Evolutionary conservation across 306 rosid species (phyloP).

Genomic region (Begonia peltatifolia): DNA sequence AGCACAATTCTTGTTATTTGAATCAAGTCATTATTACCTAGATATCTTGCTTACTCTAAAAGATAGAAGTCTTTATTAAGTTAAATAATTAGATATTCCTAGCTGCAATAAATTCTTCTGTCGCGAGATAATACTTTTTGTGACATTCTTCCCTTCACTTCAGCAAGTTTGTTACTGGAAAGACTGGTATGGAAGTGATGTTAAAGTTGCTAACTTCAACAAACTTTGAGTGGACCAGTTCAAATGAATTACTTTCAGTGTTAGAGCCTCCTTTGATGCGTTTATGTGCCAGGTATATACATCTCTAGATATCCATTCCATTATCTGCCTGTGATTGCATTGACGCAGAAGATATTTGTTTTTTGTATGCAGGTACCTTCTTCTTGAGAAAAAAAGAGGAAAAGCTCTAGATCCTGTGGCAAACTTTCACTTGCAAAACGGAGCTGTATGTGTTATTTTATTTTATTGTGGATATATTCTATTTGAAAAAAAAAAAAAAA

Average conservation of each 20-base stretch:
- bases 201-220: constrained; percentile 54
- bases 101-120: not conserved
- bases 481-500: no score
- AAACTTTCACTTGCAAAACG: constrained; percentile 95
- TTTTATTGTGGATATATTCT: no score
- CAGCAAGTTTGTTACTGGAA: constrained; percentile 53
- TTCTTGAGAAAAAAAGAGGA: constrained; percentile 94
- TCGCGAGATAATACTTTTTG: not conserved
- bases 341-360: not conserved
- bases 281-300: constrained; percentile 60
- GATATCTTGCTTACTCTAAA: no score
- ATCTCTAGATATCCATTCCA: no score
- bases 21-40: no score
- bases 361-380: constrained; percentile 55
- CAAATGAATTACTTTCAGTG: constrained; percentile 35
- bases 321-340: no score
- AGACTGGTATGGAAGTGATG: constrained; percentile 64
- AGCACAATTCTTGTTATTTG: no score
- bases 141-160: not conserved
- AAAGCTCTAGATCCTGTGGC: constrained; percentile 92
- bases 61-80: not conserved
- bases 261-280: constrained; percentile 53
- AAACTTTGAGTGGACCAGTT: constrained; percentile 55
- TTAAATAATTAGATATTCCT: not conserved
- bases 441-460: constrained; percentile 50